Evolutionary conservation across 2,329 filamentous ascomycete genomes (phyloP), one percentile per base, ranked within the genome.

Genomic region (Dactylella cylindrospora): DNA sequence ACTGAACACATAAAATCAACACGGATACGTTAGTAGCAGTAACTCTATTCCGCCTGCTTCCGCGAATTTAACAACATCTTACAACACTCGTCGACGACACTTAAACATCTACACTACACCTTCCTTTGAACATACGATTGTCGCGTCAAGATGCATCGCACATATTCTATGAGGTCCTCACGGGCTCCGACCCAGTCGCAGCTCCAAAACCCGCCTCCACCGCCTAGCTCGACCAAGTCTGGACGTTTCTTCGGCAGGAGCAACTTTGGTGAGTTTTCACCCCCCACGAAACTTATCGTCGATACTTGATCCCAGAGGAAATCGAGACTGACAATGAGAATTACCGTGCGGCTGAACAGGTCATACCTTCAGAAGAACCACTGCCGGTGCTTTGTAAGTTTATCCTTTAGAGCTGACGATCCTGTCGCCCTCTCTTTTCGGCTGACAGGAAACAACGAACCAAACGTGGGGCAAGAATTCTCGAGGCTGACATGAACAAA

Each of bases 151-250:
- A 98, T 98, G 91, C 93, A 98, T 82, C 90, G 91, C 75, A 96
- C 93, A 68, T 98, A 97, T 75, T 95, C 90, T 71, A 95, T 96
- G 93, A 90, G 93, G 85, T 87, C 94, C 77, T 86, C 88, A 76
- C 85, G 93, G 80, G 89, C 89, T 75, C 93, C 93, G 41, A 98
- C 93, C 68, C 93, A 93, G 72, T 94, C 90, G 72, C 84, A 88
- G 73, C 79, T 87, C 65, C 80, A 97, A 83, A 97, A 90, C 75
- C 93, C 93, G 43, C 93, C 90, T 64, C 93, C 93, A 66, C 91
- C 93, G 64, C 76, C 88, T 15, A 96, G 91, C 20, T 85, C 85
- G 68, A 98, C 93, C 67, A 98, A 98, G 79, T 82, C 84, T 50
- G 86, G 86, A 66, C 86, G 91, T 68, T 80, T 97, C 72, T 96